These are phyloP conservation scores for Escallonia herrerae DNA, from an alignment of 129 eudicot species.

Conservation along the genomic window DNA sequence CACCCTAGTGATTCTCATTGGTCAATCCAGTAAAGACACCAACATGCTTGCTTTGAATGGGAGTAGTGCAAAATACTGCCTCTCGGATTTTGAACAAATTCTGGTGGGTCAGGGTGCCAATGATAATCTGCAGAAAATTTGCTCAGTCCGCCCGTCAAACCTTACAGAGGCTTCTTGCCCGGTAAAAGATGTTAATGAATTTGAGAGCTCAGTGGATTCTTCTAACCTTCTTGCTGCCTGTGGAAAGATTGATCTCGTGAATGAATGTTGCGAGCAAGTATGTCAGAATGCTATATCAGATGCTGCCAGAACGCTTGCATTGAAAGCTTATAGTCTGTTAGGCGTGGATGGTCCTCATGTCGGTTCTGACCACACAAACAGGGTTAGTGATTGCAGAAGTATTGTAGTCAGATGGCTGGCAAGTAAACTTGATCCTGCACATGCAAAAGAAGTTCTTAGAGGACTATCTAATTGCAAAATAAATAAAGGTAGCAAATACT, in stretches of 20 bases:
- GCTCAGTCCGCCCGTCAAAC: slow-evolving; percentile 59
- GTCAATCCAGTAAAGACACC: slow-evolving; percentile 76
- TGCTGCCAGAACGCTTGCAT: slow-evolving; percentile 64
- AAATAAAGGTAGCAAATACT: slow-evolving; percentile 54
- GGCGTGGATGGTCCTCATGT: slow-evolving; percentile 36
- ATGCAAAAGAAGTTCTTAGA: slow-evolving; percentile 77
- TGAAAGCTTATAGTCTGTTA: slow-evolving; percentile 45
- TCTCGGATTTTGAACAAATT: slow-evolving; percentile 70
- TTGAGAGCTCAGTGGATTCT: slow-evolving; percentile 65
- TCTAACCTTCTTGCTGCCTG: slow-evolving; percentile 72
- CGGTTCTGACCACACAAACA: slow-evolving; percentile 43
- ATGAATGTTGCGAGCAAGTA: slow-evolving; percentile 84
- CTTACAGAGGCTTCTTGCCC: slow-evolving; percentile 93
- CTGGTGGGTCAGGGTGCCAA: slow-evolving; percentile 88
- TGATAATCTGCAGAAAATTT: slow-evolving; percentile 55
- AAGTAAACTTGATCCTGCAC: slow-evolving; percentile 70
- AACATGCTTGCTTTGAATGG: slow-evolving; percentile 61
- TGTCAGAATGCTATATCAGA: slow-evolving; percentile 83
- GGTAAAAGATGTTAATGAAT: slow-evolving; percentile 64
- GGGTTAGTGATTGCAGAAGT: slow-evolving; percentile 65
- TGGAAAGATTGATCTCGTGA: slow-evolving; percentile 74
- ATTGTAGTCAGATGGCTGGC: slow-evolving; percentile 85
- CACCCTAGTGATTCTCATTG: slow-evolving; percentile 70
- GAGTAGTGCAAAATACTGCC: slow-evolving; percentile 61
- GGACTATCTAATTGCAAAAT: slow-evolving; percentile 92